These are phyloP conservation scores for Cutaneotrichosporon spelunceum DNA, from an alignment of 1,284 basidiomycete species.

Conservation along the genomic window DNA sequence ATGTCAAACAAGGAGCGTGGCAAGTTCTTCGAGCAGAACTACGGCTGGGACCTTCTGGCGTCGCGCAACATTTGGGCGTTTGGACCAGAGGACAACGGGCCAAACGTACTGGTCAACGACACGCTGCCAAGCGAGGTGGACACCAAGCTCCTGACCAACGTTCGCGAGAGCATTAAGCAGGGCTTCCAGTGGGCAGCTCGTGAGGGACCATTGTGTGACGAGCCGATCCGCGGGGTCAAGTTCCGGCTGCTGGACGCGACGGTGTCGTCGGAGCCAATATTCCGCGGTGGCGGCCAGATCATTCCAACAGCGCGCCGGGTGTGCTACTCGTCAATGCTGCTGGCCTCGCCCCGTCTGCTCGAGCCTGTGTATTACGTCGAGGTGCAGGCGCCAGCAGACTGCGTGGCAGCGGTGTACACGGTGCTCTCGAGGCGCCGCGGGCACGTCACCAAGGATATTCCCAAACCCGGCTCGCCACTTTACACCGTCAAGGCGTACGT, in stretches of 20 bases:
- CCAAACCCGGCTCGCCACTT: constrained; percentile 93
- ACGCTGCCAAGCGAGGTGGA: constrained; percentile 93
- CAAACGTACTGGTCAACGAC: constrained; percentile 93
- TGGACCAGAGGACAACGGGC: constrained; percentile 90
- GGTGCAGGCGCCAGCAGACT: constrained; percentile 96
- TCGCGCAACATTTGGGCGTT: constrained; percentile 99
- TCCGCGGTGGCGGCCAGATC: constrained; percentile 94
- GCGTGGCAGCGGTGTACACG: constrained; percentile 95
- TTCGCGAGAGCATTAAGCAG: constrained; percentile 94
- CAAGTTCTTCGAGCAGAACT: constrained; percentile 90
- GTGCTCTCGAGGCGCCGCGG: constrained; percentile 93
- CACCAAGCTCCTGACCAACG: constrained; percentile 82
- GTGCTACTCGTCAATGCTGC: constrained; percentile 98
- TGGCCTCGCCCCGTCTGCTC: constrained; percentile 88
- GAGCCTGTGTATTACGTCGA: constrained; percentile 98
- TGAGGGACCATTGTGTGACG: constrained; percentile 96
- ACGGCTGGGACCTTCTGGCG: constrained; percentile 96
- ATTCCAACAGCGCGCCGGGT: constrained; percentile 94
- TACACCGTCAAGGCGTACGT: constrained; percentile 97
- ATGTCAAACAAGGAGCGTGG: constrained; percentile 92
- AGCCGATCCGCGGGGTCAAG: constrained; percentile 98
- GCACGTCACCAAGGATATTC: constrained; percentile 95
- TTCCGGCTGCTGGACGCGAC: constrained; percentile 91
- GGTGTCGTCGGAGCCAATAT: constrained; percentile 90
- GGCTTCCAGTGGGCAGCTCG: constrained; percentile 99